Conservation (phyloP, 352 stramenopile genomes). For the Paralagenidium karlingii region DNA sequence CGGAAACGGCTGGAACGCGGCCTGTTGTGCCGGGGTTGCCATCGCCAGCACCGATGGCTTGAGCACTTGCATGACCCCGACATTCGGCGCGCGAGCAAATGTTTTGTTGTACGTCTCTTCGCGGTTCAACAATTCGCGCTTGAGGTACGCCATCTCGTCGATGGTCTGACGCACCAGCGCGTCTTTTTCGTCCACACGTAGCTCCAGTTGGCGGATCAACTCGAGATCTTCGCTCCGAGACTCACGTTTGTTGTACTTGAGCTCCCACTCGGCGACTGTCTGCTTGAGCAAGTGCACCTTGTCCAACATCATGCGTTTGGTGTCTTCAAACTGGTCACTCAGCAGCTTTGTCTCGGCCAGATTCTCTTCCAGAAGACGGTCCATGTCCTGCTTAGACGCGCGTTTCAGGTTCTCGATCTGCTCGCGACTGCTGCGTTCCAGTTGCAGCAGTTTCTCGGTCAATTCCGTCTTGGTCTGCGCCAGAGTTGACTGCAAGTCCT, state of each 20-base stretch:
- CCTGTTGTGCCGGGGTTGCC: too few species aligned
- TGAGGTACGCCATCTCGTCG: conserved; percentile 90
- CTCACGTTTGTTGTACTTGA: conserved; percentile 40
- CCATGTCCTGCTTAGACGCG: conserved; percentile 48
- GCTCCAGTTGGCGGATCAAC: conserved; percentile 62
- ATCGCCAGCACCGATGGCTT: too few species aligned
- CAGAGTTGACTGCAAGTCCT: conserved; percentile 12
- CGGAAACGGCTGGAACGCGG: too few species aligned
- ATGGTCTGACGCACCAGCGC: conserved; percentile 42
- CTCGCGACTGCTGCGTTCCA: conserved; percentile 26
- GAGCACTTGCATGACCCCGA: conserved; percentile 83
- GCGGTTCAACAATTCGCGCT: conserved; percentile 86
- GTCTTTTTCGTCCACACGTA: conserved; percentile 49
- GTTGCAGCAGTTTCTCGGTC: conserved; percentile 12
- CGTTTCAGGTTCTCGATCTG: conserved; percentile 38
- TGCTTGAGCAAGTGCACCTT: conserved; percentile 28
- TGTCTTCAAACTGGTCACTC: conserved; percentile 64
- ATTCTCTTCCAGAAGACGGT: conserved; percentile 55
- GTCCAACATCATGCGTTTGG: conserved; percentile 30
- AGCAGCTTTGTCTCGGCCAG: conserved; percentile 42
- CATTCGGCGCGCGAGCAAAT: conserved; percentile 72
- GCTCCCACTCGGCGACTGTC: conserved; percentile 35
- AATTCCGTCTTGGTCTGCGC: conserved; percentile 19
- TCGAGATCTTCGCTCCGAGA: conserved; percentile 66
- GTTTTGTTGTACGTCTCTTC: conserved; percentile 93